Conservation (phyloP, 306 rosid species). For the Prunus mira region DNA sequence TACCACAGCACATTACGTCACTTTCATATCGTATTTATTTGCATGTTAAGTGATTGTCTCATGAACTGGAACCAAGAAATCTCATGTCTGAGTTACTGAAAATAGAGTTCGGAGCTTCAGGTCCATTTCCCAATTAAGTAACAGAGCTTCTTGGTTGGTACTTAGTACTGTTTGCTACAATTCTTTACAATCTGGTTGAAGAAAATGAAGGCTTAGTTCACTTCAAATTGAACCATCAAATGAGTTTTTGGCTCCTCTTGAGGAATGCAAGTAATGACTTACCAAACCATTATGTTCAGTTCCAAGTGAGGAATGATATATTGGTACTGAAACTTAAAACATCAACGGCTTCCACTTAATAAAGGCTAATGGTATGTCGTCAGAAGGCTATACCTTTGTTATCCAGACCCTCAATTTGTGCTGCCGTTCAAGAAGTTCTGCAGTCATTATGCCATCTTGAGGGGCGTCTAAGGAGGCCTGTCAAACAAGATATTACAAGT, state of each 20-base stretch:
- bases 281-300: not conserved
- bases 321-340: not conserved
- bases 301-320: not conserved
- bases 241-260: not conserved
- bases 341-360: not conserved
- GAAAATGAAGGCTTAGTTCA: not conserved
- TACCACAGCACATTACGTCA: not conserved
- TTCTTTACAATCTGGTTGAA: too few species aligned
- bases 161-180: not conserved
- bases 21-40: not conserved
- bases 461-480: conserved; percentile 59
- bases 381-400: too few species aligned
- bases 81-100: not conserved
- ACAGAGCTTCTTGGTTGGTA: not conserved
- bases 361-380: too few species aligned
- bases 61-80: not conserved
- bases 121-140: not conserved
- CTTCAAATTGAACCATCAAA: not conserved
- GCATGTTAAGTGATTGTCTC: not conserved
- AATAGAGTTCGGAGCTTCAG: not conserved
- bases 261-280: not conserved
- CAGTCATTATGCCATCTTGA: conserved; percentile 83
- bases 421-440: conserved; percentile 72
- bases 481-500: conserved; percentile 19
- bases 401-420: too few species aligned